These are phyloP conservation scores for Coffea canephora DNA, from an alignment of 257 asterid genomes.

Conservation along the genomic window DNA sequence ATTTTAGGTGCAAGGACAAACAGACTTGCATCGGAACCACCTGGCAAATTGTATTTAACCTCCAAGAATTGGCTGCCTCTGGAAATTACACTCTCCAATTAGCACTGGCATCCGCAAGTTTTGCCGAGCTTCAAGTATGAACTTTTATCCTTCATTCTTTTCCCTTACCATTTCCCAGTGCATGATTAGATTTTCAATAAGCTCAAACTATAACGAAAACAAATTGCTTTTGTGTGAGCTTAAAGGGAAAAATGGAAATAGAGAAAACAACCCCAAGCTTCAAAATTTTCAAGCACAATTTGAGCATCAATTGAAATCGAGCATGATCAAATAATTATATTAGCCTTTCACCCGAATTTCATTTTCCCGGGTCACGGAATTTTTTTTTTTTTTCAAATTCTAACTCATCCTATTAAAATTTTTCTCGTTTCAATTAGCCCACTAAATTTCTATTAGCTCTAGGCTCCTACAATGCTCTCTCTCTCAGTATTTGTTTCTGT, in stretches of 20 bases:
- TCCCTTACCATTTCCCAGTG: neutral
- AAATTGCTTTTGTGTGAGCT: no score
- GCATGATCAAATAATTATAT: neutral
- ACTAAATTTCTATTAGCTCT: no score
- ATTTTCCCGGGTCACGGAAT: no score
- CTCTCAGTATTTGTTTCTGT: no score
- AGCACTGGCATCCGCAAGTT: conserved; percentile 63
- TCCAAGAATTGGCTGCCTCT: conserved; percentile 12
- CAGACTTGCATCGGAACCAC: conserved; percentile 38
- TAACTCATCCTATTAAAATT: no score
- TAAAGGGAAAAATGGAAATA: no score
- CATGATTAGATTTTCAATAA: neutral
- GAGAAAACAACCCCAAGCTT: no score
- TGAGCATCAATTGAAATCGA: neutral
- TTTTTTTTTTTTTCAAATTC: no score
- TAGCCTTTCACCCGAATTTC: no score
- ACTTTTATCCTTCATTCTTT: neutral
- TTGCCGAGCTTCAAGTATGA: conserved; percentile 54
- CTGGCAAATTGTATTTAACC: conserved; percentile 57
- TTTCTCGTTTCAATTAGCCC: no score
- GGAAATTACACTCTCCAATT: conserved; percentile 64
- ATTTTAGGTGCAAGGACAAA: conserved; percentile 37
- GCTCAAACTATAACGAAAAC: neutral
- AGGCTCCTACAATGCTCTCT: no score
- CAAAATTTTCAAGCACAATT: neutral